These are phyloP conservation scores for Pachyrhizus erosus DNA, from an alignment of 306 rosid genomes.

Conservation along the genomic window DNA sequence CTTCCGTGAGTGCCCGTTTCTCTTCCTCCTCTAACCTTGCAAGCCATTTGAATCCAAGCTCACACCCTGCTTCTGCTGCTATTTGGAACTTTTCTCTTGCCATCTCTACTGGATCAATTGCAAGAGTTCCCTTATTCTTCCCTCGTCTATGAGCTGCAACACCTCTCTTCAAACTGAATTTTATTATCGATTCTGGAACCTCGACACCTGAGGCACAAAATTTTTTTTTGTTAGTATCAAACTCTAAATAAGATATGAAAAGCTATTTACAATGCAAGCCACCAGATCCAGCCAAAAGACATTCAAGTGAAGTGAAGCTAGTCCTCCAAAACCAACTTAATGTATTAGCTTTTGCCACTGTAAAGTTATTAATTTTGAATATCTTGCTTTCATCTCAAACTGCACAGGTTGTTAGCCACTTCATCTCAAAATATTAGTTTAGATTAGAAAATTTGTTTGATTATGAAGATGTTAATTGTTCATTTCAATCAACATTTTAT, in stretches of 20 bases:
- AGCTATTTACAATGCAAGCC: conserved; percentile 17
- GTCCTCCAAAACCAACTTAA: conserved; percentile 16
- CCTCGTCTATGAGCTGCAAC: conserved; percentile 52
- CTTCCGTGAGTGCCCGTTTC: conserved; percentile 51
- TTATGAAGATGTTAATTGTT: background rate
- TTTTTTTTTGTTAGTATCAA: conserved; percentile 24
- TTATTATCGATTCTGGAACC: conserved; percentile 67
- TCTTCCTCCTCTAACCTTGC: conserved; percentile 85
- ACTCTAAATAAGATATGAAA: background rate
- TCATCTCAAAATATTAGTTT: background rate
- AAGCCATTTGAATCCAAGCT: conserved; percentile 91
- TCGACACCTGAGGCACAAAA: conserved; percentile 66
- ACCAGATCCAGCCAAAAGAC: conserved; percentile 15
- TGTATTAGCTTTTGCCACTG: background rate
- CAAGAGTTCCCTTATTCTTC: conserved; percentile 50
- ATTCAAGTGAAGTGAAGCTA: conserved; percentile 27
- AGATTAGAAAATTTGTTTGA: background rate
- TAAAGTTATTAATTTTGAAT: too few relatives aligned
- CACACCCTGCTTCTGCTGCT: conserved; percentile 86
- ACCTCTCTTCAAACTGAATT: conserved; percentile 58
- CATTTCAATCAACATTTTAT: background rate
- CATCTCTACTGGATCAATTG: conserved; percentile 69
- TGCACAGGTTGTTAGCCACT: too few relatives aligned
- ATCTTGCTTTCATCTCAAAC: background rate
- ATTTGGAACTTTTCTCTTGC: conserved; percentile 81